Evolutionary conservation across 139 green algal species (phyloP), one percentile per base, ranked within the genome.

Genomic region (Chlorella sp.): DNA sequence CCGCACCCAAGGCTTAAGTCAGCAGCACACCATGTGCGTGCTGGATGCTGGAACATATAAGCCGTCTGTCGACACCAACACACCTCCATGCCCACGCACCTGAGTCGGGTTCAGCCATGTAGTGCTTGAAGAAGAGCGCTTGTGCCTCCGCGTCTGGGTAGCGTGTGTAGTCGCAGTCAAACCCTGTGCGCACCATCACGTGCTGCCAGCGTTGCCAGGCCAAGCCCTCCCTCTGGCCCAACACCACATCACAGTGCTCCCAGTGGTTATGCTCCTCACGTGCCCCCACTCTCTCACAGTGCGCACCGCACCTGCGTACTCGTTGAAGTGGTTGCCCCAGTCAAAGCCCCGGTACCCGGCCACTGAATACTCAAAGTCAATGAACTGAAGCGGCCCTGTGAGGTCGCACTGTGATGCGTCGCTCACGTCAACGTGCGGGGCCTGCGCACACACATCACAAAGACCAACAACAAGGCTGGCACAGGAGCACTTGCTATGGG

Each of bases 351-450:
- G 82, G 61, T 86, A 90, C 20, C 83, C 88, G 63, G 87, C 90
- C 2, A 49, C 74, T 4, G 80, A 83, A 75, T 99, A 99, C 84
- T 99, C 95, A 82, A 96, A 98, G 82, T 98, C 94, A 35, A 98
- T 98, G 68, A 98, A 89, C 51, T 89, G 85, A 68, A 95, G 35
- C 5, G 42, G 6, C 31, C 62, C 60, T 2, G 34, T 31, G 22
- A 50, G 50, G 67, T 70, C 33, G 23, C 50, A 33, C 49, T 72
- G 67, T 3, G 49, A 34, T 1, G 67, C 27, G 36, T 77, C 50
- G 4, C 26, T 69, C 29, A 62, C 35, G 23, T 68, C 64, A 3
- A 51, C 72, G 36, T 63, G 50, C 35, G 32, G 50, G 10, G 10
- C 1, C 65, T 73, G 42, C 42, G n/a, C n/a, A n/a, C n/a, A n/a